Evolutionary conservation across 352 stramenopile genomes (phyloP), one percentile per base, ranked within the genome.

Genomic region (Phytophthora capsici): DNA sequence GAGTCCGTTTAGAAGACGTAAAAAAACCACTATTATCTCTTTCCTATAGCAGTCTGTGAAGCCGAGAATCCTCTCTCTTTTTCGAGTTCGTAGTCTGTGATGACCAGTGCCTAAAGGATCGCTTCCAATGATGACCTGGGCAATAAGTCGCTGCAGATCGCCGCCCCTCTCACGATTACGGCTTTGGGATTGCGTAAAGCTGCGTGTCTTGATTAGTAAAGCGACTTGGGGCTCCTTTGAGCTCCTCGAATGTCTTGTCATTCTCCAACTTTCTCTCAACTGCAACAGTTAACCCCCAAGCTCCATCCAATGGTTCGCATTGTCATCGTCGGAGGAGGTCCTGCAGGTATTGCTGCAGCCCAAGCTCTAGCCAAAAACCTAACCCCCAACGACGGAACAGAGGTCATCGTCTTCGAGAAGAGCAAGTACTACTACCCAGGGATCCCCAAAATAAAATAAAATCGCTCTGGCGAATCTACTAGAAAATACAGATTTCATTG

Each of bases 361-460:
- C 49, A 37, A 23, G 22, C 49, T 9, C 49, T 57, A 12, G 34
- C 49, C 3, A 26, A 45, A 22, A 8, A 56, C 8, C 71, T 86
- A 28, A 71, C 59, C 2, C 17, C 57, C 6, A 36, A 45, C 22
- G 68, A 83, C 58, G 36, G 69, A 57, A 43, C 55, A 1, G 54
- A 82, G n/a, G 63, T 86, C 47, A 58, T 77, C 12, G 50, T 84
- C 19, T 49, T 86, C 28, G 77, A 86, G 63, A 84, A 82, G 54
- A 77, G 67, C 47, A 61, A 60, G 34, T 82, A 71, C 57, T 75
- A 61, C 46, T n/a, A n/a, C n/a, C n/a, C n/a, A n/a, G n/a, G n/a
- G n/a, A n/a, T n/a, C n/a, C n/a, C n/a, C n/a, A n/a, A n/a, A n/a
- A n/a, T n/a, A n/a, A n/a, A n/a, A n/a, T n/a, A n/a, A n/a, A n/a